Conservation (phyloP, 106 monocot genomes). For the Narthecium ossifragum region DNA sequence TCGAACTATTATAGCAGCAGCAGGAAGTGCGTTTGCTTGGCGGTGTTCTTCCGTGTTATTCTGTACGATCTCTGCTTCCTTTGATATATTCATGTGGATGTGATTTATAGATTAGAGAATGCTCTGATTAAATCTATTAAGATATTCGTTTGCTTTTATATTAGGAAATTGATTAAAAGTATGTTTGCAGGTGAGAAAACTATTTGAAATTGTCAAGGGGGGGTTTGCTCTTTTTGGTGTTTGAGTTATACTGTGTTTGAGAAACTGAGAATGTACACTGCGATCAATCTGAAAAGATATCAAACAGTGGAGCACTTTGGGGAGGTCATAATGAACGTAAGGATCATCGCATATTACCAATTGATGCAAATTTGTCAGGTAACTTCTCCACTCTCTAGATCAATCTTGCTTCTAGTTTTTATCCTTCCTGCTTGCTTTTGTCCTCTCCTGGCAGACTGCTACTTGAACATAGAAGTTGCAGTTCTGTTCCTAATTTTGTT, state of each 20-base stretch:
- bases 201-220: neutral
- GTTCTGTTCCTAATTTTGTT: too few species aligned
- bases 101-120: neutral
- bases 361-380: constrained; percentile 48
- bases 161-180: neutral
- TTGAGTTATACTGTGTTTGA: neutral
- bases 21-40: constrained; percentile 13
- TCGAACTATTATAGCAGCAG: constrained; percentile 1
- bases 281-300: constrained; percentile 38
- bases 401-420: neutral
- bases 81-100: neutral
- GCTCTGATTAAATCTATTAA: neutral
- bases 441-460: neutral
- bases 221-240: neutral
- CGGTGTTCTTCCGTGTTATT: constrained; percentile 20
- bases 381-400: neutral
- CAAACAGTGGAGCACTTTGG: constrained; percentile 14
- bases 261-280: constrained; percentile 31
- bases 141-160: neutral
- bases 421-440: neutral
- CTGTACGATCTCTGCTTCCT: constrained; percentile 4
- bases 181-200: too few species aligned
- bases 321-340: constrained; percentile 34
- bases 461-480: too few species aligned
- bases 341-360: constrained; percentile 34